Conservation (phyloP, 73 alveolate species). For the Tetrahymena malaccensis region DNA sequence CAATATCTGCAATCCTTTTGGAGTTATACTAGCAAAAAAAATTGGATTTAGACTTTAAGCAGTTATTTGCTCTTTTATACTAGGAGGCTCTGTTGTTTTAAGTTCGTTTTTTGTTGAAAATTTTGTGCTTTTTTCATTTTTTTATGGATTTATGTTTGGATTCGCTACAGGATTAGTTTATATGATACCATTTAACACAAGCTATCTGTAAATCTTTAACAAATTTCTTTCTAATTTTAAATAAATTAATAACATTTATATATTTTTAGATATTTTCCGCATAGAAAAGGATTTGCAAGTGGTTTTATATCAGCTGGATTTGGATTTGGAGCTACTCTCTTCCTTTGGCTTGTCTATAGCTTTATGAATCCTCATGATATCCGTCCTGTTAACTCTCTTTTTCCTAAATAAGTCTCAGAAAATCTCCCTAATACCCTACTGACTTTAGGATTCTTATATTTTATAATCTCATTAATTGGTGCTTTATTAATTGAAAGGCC, state of each 20-base stretch:
- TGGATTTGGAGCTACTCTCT: neutral
- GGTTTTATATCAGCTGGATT: neutral
- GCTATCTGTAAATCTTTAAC: neutral
- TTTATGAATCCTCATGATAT: neutral
- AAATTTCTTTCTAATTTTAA: neutral
- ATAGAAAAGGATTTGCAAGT: neutral
- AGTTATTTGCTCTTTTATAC: neutral
- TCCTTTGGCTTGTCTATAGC: neutral
- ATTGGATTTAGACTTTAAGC: neutral
- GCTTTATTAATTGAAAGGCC: neutral
- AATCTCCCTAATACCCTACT: neutral
- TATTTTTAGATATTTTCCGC: neutral
- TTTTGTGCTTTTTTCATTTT: neutral
- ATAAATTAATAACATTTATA: neutral
- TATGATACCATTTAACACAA: neutral
- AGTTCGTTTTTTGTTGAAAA: neutral
- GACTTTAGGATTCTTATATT: neutral
- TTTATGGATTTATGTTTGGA: neutral
- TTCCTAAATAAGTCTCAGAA: neutral
- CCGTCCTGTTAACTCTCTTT: neutral
- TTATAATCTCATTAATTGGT: neutral
- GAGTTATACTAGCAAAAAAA: neutral
- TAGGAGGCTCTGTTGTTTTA: neutral
- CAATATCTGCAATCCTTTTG: neutral
- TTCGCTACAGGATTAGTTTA: neutral